Evolutionary conservation across 257 asterid genomes (phyloP).

Genomic region (Rauvolfia tetraphylla): DNA sequence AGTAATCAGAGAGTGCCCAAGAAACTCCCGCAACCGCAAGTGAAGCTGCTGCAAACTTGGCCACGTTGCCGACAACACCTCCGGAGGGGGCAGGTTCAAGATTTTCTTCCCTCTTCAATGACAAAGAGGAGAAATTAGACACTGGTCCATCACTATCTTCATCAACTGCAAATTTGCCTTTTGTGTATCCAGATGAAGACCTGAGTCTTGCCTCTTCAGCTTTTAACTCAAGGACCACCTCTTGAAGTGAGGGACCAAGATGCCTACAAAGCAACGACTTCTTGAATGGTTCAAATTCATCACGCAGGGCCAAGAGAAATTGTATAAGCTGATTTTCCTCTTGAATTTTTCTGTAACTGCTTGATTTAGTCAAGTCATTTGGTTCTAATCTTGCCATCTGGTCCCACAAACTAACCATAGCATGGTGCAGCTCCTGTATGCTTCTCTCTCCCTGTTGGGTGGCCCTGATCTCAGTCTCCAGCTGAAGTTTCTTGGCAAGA

Average conservation of each 20-base stretch:
- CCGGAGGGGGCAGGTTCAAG: background rate
- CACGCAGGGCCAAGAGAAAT: conserved; percentile 6
- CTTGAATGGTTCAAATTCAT: conserved; percentile 5
- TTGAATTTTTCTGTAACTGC: background rate
- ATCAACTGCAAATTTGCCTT: background rate
- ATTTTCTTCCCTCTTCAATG: background rate
- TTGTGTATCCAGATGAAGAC: background rate
- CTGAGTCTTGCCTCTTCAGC: background rate
- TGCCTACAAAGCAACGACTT: background rate
- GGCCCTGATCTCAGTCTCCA: conserved; percentile 9
- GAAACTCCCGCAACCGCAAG: conserved; percentile 5
- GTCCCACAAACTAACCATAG: conserved; percentile 7
- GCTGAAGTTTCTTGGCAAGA: conserved; percentile 5
- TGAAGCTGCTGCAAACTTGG: conserved; percentile 7
- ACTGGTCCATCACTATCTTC: background rate
- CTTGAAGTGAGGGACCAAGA: background rate
- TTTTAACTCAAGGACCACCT: background rate
- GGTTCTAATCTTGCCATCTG: conserved; percentile 1
- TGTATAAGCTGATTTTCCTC: background rate
- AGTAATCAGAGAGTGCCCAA: background rate
- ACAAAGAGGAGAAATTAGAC: background rate
- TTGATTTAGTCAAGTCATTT: background rate
- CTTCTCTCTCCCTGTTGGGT: conserved; percentile 2
- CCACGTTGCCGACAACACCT: background rate
- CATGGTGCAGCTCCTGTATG: background rate